These are phyloP conservation scores for Malus hybrid DNA, from an alignment of 331 rosid species.

Conservation along the genomic window DNA sequence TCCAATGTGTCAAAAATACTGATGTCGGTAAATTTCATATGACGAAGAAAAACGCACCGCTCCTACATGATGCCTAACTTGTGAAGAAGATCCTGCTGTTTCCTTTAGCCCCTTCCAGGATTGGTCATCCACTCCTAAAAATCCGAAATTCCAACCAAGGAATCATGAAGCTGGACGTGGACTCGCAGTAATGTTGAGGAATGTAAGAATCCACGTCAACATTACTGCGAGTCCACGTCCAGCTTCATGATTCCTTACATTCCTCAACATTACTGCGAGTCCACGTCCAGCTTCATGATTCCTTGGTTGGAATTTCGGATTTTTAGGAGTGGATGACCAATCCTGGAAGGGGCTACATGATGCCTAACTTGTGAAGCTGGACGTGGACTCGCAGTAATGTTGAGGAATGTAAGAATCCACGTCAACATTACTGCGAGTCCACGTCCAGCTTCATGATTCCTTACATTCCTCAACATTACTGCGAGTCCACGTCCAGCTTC, in stretches of 20 bases:
- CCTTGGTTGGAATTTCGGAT: slow-evolving; percentile 15
- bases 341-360: slow-evolving; percentile 31
- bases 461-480: no score
- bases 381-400: no score
- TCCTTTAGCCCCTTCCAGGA: slow-evolving; percentile 43
- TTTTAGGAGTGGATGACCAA: slow-evolving; percentile 41
- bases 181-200: no score
- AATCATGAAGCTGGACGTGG: background rate
- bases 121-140: slow-evolving; percentile 43
- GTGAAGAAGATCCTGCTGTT: slow-evolving; percentile 42
- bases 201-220: no score
- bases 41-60: slow-evolving; percentile 19
- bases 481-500: background rate
- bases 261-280: no score
- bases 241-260: no score
- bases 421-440: no score
- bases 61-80: slow-evolving; percentile 38
- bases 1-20: background rate
- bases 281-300: background rate
- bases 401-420: no score
- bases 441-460: no score
- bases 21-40: background rate
- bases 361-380: no score
- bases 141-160: slow-evolving; percentile 15
- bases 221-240: no score